These are phyloP conservation scores for Coniochaeta sp. DNA, from an alignment of 2,329 filamentous ascomycete species.

Conservation along the genomic window DNA sequence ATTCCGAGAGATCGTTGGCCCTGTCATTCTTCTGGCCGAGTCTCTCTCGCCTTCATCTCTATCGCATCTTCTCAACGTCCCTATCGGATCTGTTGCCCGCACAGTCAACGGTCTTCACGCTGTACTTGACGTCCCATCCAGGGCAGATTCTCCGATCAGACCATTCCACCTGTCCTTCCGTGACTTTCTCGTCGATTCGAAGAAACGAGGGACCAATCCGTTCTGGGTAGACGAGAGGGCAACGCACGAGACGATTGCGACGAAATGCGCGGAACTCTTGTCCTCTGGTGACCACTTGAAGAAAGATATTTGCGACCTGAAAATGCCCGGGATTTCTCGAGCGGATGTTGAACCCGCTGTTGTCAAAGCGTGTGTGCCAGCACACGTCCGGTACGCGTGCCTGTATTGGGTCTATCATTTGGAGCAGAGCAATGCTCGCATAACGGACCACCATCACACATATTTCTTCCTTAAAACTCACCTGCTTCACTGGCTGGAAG, in stretches of 20 bases:
- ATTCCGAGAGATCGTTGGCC: constrained; percentile 22
- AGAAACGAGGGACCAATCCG: constrained; percentile 14
- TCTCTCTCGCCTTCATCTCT: constrained; percentile 23
- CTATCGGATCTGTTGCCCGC: constrained; percentile 9
- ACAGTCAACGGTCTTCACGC: constrained; percentile 24
- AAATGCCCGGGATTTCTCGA: constrained; percentile 16
- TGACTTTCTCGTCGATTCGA: constrained; percentile 26
- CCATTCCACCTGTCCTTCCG: constrained; percentile 29
- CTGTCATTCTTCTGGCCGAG: constrained; percentile 20
- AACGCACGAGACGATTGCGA: constrained; percentile 22
- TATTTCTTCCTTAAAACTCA: constrained; percentile 27
- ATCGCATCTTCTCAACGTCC: constrained; percentile 17
- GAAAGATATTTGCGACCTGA: constrained; percentile 26
- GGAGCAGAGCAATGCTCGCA: constrained; percentile 14
- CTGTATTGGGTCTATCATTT: constrained; percentile 28
- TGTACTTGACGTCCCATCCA: constrained; percentile 22
- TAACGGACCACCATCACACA: constrained; percentile 17
- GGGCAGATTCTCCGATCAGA: constrained; percentile 15
- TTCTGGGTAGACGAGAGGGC: constrained; percentile 29
- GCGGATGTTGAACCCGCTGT: constrained; percentile 14
- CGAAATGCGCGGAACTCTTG: constrained; percentile 28
- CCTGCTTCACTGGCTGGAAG: constrained; percentile 34
- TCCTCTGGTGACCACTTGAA: constrained; percentile 19
- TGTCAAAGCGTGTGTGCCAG: constrained; percentile 17
- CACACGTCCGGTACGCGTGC: constrained; percentile 30